Conservation (phyloP, 2,329 filamentous ascomycete genomes). For the Elsinoe australis region DNA sequence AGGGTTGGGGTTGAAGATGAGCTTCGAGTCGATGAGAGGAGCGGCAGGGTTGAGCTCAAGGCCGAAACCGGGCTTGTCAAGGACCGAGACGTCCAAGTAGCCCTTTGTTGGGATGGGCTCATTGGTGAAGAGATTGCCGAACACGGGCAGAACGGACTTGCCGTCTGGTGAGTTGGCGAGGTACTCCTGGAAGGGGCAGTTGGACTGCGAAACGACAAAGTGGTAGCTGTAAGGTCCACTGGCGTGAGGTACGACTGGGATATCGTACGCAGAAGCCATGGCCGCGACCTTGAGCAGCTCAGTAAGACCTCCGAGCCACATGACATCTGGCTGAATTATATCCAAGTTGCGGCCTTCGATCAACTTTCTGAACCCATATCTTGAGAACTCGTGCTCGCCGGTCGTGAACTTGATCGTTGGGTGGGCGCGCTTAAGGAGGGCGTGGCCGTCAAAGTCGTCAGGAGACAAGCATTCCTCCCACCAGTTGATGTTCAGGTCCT, state of each 20-base stretch:
- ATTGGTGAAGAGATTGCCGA: slow-evolving; percentile 82
- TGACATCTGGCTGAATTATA: slow-evolving; percentile 91
- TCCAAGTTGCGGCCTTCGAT: slow-evolving; percentile 87
- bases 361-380: slow-evolving; percentile 90
- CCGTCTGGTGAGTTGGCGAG: slow-evolving; percentile 88
- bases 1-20: slow-evolving; percentile 62
- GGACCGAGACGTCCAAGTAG: slow-evolving; percentile 61
- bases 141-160: slow-evolving; percentile 81
- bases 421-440: slow-evolving; percentile 81
- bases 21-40: slow-evolving; percentile 67
- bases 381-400: slow-evolving; percentile 90
- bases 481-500: slow-evolving; percentile 87
- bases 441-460: slow-evolving; percentile 87
- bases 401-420: slow-evolving; percentile 90
- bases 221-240: slow-evolving; percentile 93
- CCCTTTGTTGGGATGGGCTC: slow-evolving; percentile 83
- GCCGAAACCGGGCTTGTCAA: slow-evolving; percentile 88
- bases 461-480: slow-evolving; percentile 92
- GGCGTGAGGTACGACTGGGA: slow-evolving; percentile 90
- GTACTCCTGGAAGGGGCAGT: slow-evolving; percentile 93
- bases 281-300: slow-evolving; percentile 84
- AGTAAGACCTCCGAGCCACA: slow-evolving; percentile 93
- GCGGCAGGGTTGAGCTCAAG: slow-evolving; percentile 76
- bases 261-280: slow-evolving; percentile 85
- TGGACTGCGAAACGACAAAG: slow-evolving; percentile 87